Base-by-base conservation (phyloP, 192 early-diverging fungal species). In the Kappamyces sp. region DNA sequence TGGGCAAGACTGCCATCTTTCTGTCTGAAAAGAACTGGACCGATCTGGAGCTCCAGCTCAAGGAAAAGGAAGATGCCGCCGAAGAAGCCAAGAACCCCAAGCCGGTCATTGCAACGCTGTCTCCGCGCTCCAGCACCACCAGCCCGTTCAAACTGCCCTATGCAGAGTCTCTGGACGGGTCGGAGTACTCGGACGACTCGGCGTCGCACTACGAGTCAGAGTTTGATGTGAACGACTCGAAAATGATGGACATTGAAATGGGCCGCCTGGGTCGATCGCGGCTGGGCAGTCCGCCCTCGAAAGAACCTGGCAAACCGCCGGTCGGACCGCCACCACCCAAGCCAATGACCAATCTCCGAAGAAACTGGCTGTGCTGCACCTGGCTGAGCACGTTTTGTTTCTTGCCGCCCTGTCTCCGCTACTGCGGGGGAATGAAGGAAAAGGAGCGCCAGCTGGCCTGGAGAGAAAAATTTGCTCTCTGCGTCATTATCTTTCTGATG, bases 381-480 rank as follows among this genome's bases (percentile, higher is more conserved):
- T 96, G 90, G 89, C 51, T 78, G 41, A 72, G 79, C 51, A 92
- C 83, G 4, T 88, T 80, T 78, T 87, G 79, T 84, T 74, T 94
- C 22, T 91, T 91, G 7, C 75, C 79, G 14, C 67, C 65, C 46
- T 79, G 77, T 38, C 66, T 91, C 32, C 63, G 39, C 15, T 80
- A 69, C 60, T 92, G 91, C 63, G 89, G 89, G 30, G 71, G 80
- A 32, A 91, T 94, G 85, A 84, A 84, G 62, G 9, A 34, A 6
- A 73, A 70, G 22, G 91, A 95, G 66, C 81, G 91, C 54, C 88
- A 86, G 47, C 85, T 95, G 70, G 96, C 96, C 3, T 99, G 96
- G 96, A 81, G 96, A 51, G 96, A 99, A 65, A 98, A 99, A 68
- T 75, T 99, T 5, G 86, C 96, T 1, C 80, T 99, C 22, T 92